Evolutionary conservation across 2,329 filamentous ascomycete species (phyloP), one percentile per base, ranked within the genome.

Genomic region (Phialophora macrospora): DNA sequence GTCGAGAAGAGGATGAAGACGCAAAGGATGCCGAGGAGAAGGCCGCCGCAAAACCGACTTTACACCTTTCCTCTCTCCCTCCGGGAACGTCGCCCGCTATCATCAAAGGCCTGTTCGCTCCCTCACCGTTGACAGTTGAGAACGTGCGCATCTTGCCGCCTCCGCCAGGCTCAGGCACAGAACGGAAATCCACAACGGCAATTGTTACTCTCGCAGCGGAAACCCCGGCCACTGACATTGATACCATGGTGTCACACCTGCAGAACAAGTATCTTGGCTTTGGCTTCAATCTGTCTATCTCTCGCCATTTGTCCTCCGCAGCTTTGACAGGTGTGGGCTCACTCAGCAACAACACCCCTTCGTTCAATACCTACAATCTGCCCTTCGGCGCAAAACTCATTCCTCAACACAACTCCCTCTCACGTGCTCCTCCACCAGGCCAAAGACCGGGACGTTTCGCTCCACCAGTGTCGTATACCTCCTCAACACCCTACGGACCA

Each of bases 191-290:
- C 1, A 84, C 87, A 38, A 85, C 91, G 17, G 92, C 92, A 4
- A 92, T 97, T 72, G 90, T 95, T 54, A 93, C 90, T 0, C 79
- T 97, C 32, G 88, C 90, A 1, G 88, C 90, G 64, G 91, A 95
- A 70, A 95, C 92, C 0, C 87, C 92, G 0, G 90, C 90, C 0
- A 90, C 88, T 26, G 91, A 96, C 63, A 93, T 97, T 61, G 93
- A 97, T 73, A 84, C 87, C 3, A 86, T 89, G 0, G 91, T 96
- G 60, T 94, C 88, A 74, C 80, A 85, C 3, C 80, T 97, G 34
- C 91, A 96, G 74, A 93, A 95, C 70, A 87, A 85, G 70, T 97
- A 97, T 75, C 81, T 97, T 17, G 93, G 93, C 17, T 92, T 87
- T 75, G 93, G 93, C 4, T 92, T 90, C 79, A 90, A 93, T 76